Evolutionary conservation across 805 yeast genomes (phyloP), one percentile per base, ranked within the genome.

Genomic region (Starmera caribaea): DNA sequence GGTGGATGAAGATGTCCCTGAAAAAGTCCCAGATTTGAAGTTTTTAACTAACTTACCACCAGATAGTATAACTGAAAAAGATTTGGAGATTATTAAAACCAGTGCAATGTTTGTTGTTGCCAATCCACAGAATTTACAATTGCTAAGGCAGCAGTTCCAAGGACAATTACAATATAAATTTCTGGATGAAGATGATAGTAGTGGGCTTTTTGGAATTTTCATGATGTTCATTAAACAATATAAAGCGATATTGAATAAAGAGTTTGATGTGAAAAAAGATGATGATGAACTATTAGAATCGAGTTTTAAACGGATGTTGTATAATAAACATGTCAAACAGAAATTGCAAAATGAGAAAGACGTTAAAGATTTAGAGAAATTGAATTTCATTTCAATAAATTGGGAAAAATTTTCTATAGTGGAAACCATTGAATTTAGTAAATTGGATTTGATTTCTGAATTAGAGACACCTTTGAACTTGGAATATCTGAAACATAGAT

Each of bases 391-490:
- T 0, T 73, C 82, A 9, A 79, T 87, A 16, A 88, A 89, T 59
- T 90, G 98, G 98, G 79, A 79, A 41, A 85, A 83, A 45, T 90
- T 89, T 53, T 66, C 70, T 2, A 66, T 85, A 14, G 81, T 85
- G 8, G 86, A 79, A 37, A 76, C 80, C 2, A 66, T 88, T 12
- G 76, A 70, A 37, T 81, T 87, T 47, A 74, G 74, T 13, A 77
- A 75, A 2, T 58, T 74, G 7, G 88, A 80, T 55, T 66, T 69
- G 43, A 73, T 70, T 10, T 68, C 74, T 5, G 81, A 76, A 38
- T 60, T 56, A 31, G 67, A 73, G 1, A 49, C 54, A 9, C 85
- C 95, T 0, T 54, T 81, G 38, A 63, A 68, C 4, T 61, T 80
- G 35, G 69, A 74, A 8, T 81, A 79, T 28, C 59, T 84, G 16